Percentiles rank a stretch among this genome's conserved stretches.
phyloP scores from a whole-genome alignment of 129 eudicot genomes.

The Chrysanthemum lavandulifolium region DNA sequence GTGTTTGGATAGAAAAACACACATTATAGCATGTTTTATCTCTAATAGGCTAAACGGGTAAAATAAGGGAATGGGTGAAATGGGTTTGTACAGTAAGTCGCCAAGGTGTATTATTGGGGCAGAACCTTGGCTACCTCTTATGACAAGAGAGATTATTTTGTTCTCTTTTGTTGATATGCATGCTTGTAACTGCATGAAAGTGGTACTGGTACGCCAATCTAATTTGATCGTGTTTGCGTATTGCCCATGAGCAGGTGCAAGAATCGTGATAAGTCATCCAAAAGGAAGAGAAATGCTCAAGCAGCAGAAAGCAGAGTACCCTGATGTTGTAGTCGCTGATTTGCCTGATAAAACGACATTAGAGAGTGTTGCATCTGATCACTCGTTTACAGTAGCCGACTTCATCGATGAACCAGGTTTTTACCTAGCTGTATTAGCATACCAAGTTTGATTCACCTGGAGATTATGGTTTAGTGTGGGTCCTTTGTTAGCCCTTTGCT shows the following conservation, averaged over 20 bases:
- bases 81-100: too few relatives aligned
- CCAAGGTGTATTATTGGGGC: too few relatives aligned
- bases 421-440: constrained; percentile 68
- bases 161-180: too few relatives aligned
- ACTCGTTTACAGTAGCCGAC: constrained; percentile 54
- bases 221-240: background rate
- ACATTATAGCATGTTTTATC: too few relatives aligned
- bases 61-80: too few relatives aligned
- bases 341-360: constrained; percentile 61
- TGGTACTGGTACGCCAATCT: background rate
- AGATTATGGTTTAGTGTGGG: background rate
- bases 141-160: too few relatives aligned
- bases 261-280: constrained; percentile 85
- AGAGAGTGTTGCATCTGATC: constrained; percentile 43
- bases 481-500: constrained; percentile 11
- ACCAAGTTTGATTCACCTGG: constrained; percentile 17
- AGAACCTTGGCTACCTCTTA: too few relatives aligned
- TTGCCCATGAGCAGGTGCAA: constrained; percentile 53
- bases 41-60: too few relatives aligned
- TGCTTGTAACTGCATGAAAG: background rate
- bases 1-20: too few relatives aligned
- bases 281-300: constrained; percentile 66
- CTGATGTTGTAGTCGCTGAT: constrained; percentile 57
- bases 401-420: constrained; percentile 61
- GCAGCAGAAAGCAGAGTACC: constrained; percentile 54